phyloP scores from a whole-genome alignment of 2,329 filamentous ascomycete species.

The Dothideomycetes sp. region DNA sequence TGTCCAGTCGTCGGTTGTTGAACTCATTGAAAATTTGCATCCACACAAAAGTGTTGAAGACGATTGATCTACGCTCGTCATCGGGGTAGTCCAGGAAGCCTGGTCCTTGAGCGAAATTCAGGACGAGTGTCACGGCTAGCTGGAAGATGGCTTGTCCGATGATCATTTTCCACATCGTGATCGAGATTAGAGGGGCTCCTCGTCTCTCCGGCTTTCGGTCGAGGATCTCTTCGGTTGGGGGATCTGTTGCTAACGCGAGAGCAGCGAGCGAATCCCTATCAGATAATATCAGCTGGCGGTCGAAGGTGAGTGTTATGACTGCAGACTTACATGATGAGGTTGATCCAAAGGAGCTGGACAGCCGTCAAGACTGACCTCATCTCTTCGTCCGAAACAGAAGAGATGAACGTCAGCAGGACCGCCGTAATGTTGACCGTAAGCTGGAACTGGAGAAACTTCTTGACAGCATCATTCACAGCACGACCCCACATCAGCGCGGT shows the following conservation, averaged over 20 bases:
- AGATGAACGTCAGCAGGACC: constrained; percentile 53
- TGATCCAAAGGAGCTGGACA: constrained; percentile 58
- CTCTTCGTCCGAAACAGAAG: constrained; percentile 45
- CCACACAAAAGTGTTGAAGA: constrained; percentile 64
- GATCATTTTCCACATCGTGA: constrained; percentile 57
- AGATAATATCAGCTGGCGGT: neutral
- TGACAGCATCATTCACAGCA: constrained; percentile 31
- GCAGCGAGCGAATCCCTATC: constrained; percentile 48
- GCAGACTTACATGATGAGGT: constrained; percentile 47
- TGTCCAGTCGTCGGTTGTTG: constrained; percentile 54
- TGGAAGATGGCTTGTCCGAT: constrained; percentile 51
- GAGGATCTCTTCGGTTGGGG: constrained; percentile 14
- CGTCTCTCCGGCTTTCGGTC: constrained; percentile 13
- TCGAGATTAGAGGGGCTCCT: constrained; percentile 13
- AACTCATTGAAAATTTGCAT: constrained; percentile 63
- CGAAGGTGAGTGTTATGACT: neutral
- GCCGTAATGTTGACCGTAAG: constrained; percentile 63
- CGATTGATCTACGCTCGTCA: constrained; percentile 44
- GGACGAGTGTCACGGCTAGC: constrained; percentile 44
- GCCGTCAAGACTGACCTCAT: constrained; percentile 52
- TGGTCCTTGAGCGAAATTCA: constrained; percentile 48
- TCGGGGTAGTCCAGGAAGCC: constrained; percentile 42
- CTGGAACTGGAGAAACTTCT: constrained; percentile 44
- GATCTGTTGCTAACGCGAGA: constrained; percentile 17
- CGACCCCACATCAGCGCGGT: constrained; percentile 70